Conservation (phyloP, 495 filamentous ascomycete species). For the Penicillium soppii region DNA sequence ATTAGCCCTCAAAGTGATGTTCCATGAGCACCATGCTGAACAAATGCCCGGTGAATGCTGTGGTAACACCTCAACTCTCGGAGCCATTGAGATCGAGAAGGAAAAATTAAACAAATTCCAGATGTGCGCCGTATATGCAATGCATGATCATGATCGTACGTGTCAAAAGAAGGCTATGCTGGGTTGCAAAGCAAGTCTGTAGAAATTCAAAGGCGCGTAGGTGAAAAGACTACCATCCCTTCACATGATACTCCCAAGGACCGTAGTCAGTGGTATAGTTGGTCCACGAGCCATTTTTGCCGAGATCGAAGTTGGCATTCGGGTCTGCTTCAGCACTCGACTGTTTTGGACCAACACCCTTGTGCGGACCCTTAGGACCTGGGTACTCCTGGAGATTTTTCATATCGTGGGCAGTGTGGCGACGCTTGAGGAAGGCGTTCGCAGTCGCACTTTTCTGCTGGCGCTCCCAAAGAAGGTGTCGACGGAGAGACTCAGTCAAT, state of each 20-base stretch:
- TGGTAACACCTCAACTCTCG: slow-evolving; percentile 15
- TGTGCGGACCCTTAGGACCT: slow-evolving; percentile 32
- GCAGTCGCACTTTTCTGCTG: slow-evolving; percentile 88
- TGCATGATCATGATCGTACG: slow-evolving; percentile 48
- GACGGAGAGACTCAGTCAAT: slow-evolving; percentile 76
- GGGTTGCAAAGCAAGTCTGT: slow-evolving; percentile 18
- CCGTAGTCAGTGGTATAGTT: slow-evolving; percentile 62
- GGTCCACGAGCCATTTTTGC: slow-evolving; percentile 62
- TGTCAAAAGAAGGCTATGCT: slow-evolving; percentile 30
- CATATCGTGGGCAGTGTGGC: slow-evolving; percentile 88
- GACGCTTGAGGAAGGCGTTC: slow-evolving; percentile 83
- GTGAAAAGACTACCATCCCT: slow-evolving; percentile 57
- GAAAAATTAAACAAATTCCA: slow-evolving; percentile 29
- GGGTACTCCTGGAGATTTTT: slow-evolving; percentile 81
- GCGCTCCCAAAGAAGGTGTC: slow-evolving; percentile 80
- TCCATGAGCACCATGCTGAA: slow-evolving; percentile 17
- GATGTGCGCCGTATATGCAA: slow-evolving; percentile 47
- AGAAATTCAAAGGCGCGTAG: not conserved
- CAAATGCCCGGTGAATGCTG: slow-evolving; percentile 23
- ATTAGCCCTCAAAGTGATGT: slow-evolving; percentile 5
- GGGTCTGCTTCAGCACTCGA: slow-evolving; percentile 15
- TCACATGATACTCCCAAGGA: slow-evolving; percentile 67
- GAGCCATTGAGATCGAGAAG: slow-evolving; percentile 17
- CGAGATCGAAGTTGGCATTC: slow-evolving; percentile 33
- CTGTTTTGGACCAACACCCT: slow-evolving; percentile 12